Evolutionary conservation across 768 basidiomycete genomes (phyloP).

Genomic region (Serendipita sp.): DNA sequence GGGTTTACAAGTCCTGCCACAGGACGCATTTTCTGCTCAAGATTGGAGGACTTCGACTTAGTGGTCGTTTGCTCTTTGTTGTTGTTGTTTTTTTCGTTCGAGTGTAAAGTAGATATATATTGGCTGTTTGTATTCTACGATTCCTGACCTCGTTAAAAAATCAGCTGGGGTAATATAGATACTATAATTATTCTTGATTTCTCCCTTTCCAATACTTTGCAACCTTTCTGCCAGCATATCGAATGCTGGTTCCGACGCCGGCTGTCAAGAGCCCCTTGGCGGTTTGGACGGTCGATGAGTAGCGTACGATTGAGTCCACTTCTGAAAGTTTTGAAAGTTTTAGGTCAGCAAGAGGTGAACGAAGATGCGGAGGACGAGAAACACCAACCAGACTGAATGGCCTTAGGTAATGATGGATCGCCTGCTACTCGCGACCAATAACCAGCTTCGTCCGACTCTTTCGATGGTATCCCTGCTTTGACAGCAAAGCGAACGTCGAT

Average conservation of each 20-base stretch:
- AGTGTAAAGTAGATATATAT: not conserved
- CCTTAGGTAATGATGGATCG: conserved; percentile 36
- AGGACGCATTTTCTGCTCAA: not conserved
- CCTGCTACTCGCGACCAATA: conserved; percentile 62
- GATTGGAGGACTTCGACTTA: not conserved
- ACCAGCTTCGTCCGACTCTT: conserved; percentile 51
- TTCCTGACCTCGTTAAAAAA: no score
- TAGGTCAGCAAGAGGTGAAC: not conserved
- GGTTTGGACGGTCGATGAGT: conserved; percentile 70
- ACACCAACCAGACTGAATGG: conserved; percentile 35
- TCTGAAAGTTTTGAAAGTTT: conserved; percentile 27
- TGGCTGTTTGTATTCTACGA: no score
- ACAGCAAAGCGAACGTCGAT: conserved; percentile 36
- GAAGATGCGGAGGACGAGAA: not conserved
- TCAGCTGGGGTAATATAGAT: not conserved
- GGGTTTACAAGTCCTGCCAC: not conserved
- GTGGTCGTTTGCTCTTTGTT: not conserved
- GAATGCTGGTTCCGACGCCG: conserved; percentile 60
- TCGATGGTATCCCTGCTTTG: conserved; percentile 18
- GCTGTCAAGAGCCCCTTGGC: conserved; percentile 76
- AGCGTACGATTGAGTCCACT: conserved; percentile 51
- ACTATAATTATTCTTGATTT: not conserved
- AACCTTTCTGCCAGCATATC: conserved; percentile 52
- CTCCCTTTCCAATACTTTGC: conserved; percentile 60
- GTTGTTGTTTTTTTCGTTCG: not conserved